These are phyloP conservation scores for Pleodorina starrii DNA, from an alignment of 139 green algal genomes.

Conservation along the genomic window DNA sequence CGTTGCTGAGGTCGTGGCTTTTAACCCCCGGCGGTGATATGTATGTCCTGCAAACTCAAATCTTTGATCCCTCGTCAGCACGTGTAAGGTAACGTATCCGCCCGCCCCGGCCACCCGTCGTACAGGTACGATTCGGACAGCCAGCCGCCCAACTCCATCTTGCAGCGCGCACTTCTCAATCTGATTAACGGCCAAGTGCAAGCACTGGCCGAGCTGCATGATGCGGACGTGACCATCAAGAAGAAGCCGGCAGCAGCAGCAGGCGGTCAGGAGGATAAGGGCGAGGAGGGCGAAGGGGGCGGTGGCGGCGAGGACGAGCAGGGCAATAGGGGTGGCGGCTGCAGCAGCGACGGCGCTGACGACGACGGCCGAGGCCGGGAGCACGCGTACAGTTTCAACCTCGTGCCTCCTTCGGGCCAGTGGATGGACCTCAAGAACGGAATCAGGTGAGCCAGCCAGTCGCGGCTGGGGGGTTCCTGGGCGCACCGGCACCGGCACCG, in stretches of 20 bases:
- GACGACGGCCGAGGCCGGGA: constrained; percentile 30
- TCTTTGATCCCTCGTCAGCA: neutral
- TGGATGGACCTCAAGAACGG: constrained; percentile 57
- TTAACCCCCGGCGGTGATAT: too few species aligned
- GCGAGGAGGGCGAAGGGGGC: neutral
- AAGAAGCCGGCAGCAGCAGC: neutral
- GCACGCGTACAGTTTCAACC: constrained; percentile 50
- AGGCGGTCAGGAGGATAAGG: neutral
- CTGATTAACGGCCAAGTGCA: constrained; percentile 26
- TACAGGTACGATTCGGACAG: constrained; percentile 23
- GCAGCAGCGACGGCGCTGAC: neutral
- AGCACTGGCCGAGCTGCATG: constrained; percentile 33
- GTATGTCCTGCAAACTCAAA: neutral
- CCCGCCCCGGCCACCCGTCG: neutral
- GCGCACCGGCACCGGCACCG: neutral
- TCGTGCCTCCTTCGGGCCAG: neutral
- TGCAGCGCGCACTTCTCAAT: constrained; percentile 51
- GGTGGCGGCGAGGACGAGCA: constrained; percentile 7
- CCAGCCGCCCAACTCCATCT: constrained; percentile 41
- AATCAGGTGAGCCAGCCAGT: constrained; percentile 1
- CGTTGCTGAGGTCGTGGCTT: too few species aligned
- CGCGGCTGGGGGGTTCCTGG: neutral
- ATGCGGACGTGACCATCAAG: constrained; percentile 38
- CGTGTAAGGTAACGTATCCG: neutral
- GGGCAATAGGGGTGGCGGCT: too few species aligned